Conservation (phyloP, 176 grass and related monocot species). For the Luzula sylvatica region DNA sequence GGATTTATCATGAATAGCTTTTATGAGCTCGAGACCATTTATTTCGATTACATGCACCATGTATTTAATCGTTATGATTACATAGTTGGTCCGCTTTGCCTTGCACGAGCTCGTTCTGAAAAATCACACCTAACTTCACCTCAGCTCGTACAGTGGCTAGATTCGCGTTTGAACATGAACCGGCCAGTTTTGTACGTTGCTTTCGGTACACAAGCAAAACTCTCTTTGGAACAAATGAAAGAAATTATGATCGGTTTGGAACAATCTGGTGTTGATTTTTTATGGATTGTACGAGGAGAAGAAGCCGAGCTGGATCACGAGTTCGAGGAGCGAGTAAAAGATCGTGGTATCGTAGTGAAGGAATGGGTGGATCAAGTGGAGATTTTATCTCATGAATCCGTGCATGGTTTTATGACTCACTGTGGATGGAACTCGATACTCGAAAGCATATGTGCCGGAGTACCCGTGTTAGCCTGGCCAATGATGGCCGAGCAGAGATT, state of each 20-base stretch:
- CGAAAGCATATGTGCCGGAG: conserved; percentile 5
- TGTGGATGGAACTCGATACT: conserved; percentile 8
- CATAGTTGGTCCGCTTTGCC: not conserved
- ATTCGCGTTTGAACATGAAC: not conserved
- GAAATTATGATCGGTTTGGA: not conserved
- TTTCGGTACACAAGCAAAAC: not conserved
- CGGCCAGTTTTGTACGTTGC: conserved; percentile 7
- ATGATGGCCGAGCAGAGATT: conserved; percentile 9
- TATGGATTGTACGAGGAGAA: not conserved
- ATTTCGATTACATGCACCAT: not conserved
- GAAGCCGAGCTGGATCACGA: not conserved
- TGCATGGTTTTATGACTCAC: conserved; percentile 8
- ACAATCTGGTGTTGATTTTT: not conserved
- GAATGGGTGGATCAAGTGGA: conserved; percentile 15
- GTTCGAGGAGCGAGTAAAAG: not conserved
- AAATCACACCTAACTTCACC: not conserved
- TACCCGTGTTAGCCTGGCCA: not conserved
- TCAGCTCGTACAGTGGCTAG: conserved; percentile 3
- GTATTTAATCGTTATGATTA: not conserved
- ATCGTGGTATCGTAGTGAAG: not conserved
- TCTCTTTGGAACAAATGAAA: not conserved
- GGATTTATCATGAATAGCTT: conserved; percentile 2
- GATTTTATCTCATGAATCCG: conserved; percentile 3
- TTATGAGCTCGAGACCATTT: conserved; percentile 1
- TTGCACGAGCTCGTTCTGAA: not conserved